Evolutionary conservation across 2,329 filamentous ascomycete genomes (phyloP).

Genomic region (Pseudogymnoascus sp.): DNA sequence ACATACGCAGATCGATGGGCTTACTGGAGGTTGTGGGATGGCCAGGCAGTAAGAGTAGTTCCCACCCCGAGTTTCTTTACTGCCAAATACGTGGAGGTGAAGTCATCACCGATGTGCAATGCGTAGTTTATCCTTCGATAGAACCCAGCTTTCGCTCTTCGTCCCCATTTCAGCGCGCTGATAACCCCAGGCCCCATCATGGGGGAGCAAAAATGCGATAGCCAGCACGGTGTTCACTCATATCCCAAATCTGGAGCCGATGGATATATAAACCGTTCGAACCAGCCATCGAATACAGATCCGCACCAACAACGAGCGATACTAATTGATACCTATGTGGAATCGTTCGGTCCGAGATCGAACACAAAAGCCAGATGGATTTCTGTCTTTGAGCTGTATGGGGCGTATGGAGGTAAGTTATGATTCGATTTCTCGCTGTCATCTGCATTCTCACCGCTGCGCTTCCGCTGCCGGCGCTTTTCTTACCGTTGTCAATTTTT

Average conservation of each 20-base stretch:
- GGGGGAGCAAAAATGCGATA: neutral
- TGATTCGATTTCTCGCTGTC: neutral
- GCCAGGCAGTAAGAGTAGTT: neutral
- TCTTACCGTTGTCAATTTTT: neutral
- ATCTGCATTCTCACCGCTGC: neutral
- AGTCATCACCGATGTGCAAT: neutral
- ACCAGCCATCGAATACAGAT: neutral
- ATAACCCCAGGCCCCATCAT: neutral
- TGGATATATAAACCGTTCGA: neutral
- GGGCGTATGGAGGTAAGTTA: neutral
- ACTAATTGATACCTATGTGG: neutral
- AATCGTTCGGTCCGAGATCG: neutral
- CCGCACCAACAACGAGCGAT: neutral
- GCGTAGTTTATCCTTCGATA: neutral
- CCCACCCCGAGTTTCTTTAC: neutral
- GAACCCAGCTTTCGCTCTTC: neutral
- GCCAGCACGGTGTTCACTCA: neutral
- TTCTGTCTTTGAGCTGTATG: neutral
- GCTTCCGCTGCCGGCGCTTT: too few relatives aligned
- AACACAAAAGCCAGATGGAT: neutral
- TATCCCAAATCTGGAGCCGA: neutral
- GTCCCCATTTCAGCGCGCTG: neutral
- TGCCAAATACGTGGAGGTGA: neutral
- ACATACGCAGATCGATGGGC: neutral
- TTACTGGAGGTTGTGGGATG: neutral